Evolutionary conservation across 176 grass and related monocot species (phyloP), one percentile per base, ranked within the genome.

Genomic region (Bolboschoenus planiculmis): DNA sequence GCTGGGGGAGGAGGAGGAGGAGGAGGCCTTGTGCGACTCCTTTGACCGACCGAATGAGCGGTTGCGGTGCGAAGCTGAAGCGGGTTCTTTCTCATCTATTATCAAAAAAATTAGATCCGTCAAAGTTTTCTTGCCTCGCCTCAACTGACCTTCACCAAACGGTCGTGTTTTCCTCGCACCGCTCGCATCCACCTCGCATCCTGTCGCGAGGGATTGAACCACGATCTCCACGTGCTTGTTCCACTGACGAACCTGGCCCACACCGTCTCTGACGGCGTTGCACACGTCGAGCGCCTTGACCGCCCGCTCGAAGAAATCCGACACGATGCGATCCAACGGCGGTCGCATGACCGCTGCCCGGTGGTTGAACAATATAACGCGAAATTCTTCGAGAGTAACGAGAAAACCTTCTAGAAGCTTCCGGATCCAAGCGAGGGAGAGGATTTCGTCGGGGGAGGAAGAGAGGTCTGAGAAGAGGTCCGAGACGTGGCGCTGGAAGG

Each of bases 201-300:
- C 56, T 5, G 85, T 83, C 40, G 88, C 83, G 40, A 87, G 81
- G 94, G 83, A 46, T 58, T 88, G 73, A 88, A 94, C 83, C 2
- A 88, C 93, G 87, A 96, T 89, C 56, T 89, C 97, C 2, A 92
- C 85, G 40, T 93, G 89, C 27, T 90, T 92, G 71, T 89, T 90
- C 97, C 97, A 99, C 40, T 90, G 89, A 1, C 89, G 83, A 13
- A 90, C 80, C 88, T 99, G 97, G 76, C 88, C 91, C 40, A 96
- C 66, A 0, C 97, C 93, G 30, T 99, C 91, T 9, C 93, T 85
- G 2, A 92, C 89, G 18, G 93, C 93, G 97, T 99, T 99, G 88
- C 91, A 93, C 10, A 99, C 85, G 84, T 99, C 97, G 31, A 99
- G 97, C 1, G 93, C 93, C 91, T 93, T 99, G 48, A 96, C 93